Evolutionary conservation across 1,284 basidiomycete species (phyloP).

Genomic region (Boletus semigastroideus): DNA sequence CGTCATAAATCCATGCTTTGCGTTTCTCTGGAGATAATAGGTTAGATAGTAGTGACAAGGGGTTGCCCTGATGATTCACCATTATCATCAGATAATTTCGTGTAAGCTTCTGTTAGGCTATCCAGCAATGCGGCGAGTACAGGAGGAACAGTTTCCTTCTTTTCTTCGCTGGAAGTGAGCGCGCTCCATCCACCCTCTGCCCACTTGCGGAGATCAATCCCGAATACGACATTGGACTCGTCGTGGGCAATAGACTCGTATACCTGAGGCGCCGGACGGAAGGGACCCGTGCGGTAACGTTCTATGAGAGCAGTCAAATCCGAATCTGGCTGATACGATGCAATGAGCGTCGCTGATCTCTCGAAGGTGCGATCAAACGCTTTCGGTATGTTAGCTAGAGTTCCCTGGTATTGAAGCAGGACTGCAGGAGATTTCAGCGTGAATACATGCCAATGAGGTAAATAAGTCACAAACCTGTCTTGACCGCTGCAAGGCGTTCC

Average conservation of each 20-base stretch:
- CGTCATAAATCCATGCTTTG: conserved; percentile 91
- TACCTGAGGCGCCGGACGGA: conserved; percentile 78
- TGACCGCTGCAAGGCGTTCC: conserved; percentile 79
- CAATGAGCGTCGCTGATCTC: conserved; percentile 70
- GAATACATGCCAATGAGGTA: neutral
- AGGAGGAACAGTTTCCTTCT: conserved; percentile 68
- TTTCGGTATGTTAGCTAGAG: conserved; percentile 68
- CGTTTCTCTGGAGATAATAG: conserved; percentile 62
- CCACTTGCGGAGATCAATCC: conserved; percentile 87
- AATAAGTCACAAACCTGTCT: conserved; percentile 58
- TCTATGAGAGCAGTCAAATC: conserved; percentile 85
- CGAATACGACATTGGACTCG: conserved; percentile 82
- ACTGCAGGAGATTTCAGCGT: conserved; percentile 42
- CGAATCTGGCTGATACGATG: conserved; percentile 82
- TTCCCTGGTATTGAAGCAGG: conserved; percentile 80
- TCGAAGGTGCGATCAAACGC: conserved; percentile 64
- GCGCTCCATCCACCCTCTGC: conserved; percentile 70
- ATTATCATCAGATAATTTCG: conserved; percentile 57
- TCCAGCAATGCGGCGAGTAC: conserved; percentile 71
- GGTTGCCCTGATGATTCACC: conserved; percentile 43
- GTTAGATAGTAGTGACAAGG: conserved; percentile 2
- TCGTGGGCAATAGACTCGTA: conserved; percentile 84
- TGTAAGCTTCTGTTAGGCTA: conserved; percentile 67
- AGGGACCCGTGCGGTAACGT: conserved; percentile 86
- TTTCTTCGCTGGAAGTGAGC: conserved; percentile 49